Base-by-base conservation (phyloP, 1,284 basidiomycete species). In the Puccinia polysora region DNA sequence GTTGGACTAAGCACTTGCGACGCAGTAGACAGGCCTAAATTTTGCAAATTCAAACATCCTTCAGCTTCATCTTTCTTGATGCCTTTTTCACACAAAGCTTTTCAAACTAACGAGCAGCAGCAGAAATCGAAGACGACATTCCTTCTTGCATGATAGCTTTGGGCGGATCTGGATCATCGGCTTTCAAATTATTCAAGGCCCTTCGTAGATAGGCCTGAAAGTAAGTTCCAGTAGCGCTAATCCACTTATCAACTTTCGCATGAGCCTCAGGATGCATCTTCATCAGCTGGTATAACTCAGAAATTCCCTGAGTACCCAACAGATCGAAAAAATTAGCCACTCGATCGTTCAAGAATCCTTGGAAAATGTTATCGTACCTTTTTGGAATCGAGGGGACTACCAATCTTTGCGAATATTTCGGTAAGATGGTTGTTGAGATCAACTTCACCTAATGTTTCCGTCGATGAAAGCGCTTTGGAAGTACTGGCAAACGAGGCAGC, bases 281-380 rank as follows among this genome's bases (percentile, higher is more conserved):
- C 77, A 96, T 82, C 83, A 94, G 97, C 55, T 93, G 88, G 79
- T 97, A 92, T 49, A 99, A 82, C 76, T 94, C 91, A n/a, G 91
- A 93, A 73, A 99, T 94, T 4, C 91, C 92, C 81, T 65, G 40
- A 47, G 15, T n/a, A n/a, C n/a, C n/a, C 28, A 30, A 55, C 20
- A n/a, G 40, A 55, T 55, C 8, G 1, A 47, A 5, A 49, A 15
- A 18, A 25, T 34, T 10, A 58, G 23, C 12, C 8, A 58, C 56
- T 18, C 10, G 58, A 28, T 62, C 32, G 12, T n/a, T n/a, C n/a
- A n/a, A n/a, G n/a, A n/a, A n/a, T n/a, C n/a, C n/a, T n/a, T n/a
- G n/a, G n/a, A n/a, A n/a, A n/a, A n/a, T n/a, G n/a, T n/a, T 20
- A 47, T 49, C 49, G 4, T 55, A 72, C 69, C 69, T 72, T 72